These are phyloP conservation scores for Citrus mangshanensis DNA, from an alignment of 345 rosid genomes.

Conservation along the genomic window DNA sequence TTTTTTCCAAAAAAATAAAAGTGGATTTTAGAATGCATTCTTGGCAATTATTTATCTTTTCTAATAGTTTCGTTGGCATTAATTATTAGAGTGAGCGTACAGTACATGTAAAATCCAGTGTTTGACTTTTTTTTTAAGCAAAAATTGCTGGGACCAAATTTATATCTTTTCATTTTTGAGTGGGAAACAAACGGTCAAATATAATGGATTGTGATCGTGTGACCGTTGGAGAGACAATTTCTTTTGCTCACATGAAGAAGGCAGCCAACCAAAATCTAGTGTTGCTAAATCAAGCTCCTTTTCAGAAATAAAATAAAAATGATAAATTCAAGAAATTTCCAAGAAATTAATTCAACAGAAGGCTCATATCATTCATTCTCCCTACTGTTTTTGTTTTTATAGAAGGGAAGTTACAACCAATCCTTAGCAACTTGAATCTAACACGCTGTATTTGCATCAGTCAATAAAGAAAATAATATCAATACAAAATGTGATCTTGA, in stretches of 20 bases:
- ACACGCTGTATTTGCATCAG: neutral
- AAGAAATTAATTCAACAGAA: neutral
- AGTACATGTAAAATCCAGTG: neutral
- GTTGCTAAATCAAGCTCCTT: too few relatives aligned
- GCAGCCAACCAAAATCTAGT: neutral
- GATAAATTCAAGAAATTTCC: neutral
- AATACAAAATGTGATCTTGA: neutral
- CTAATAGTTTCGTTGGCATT: too few relatives aligned
- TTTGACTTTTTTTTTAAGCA: neutral
- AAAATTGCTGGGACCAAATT: neutral
- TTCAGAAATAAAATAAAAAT: neutral
- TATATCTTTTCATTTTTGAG: neutral
- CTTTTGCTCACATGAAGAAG: neutral
- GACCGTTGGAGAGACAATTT: conserved; percentile 3
- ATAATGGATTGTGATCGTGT: neutral
- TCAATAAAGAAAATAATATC: neutral
- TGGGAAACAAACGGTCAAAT: conserved; percentile 2
- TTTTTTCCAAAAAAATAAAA: too few relatives aligned
- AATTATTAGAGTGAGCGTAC: too few relatives aligned
- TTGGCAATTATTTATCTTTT: neutral
- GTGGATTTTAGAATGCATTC: neutral
- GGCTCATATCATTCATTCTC: neutral
- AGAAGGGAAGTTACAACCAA: neutral
- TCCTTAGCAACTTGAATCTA: conserved; percentile 1
- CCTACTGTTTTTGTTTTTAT: neutral